These are phyloP conservation scores for Colletotrichum higginsianum DNA, from an alignment of 2,329 filamentous ascomycete genomes.

Conservation along the genomic window DNA sequence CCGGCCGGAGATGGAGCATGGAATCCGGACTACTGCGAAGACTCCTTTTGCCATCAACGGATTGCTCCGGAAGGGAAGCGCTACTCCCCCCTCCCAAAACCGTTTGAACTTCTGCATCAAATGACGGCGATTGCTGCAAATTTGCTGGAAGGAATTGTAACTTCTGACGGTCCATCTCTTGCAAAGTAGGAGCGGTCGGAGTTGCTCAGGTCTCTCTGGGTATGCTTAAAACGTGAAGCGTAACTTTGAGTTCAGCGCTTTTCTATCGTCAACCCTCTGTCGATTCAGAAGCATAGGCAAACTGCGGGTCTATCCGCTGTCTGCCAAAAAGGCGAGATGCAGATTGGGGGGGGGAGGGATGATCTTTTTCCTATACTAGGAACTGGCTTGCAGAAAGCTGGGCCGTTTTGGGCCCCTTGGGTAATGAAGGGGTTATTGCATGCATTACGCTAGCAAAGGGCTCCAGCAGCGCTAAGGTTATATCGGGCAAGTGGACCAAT, in stretches of 20 bases:
- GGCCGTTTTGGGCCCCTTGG: not conserved
- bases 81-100: too few species aligned
- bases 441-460: slow-evolving; percentile 14
- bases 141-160: too few species aligned
- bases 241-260: not conserved
- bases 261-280: not conserved
- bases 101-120: too few species aligned
- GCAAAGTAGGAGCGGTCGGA: too few species aligned
- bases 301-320: not conserved
- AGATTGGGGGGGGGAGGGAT: not conserved
- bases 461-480: not conserved
- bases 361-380: not conserved
- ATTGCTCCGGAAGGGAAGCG: not conserved
- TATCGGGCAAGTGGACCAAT: not conserved
- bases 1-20: too few species aligned
- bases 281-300: not conserved
- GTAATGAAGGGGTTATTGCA: slow-evolving; percentile 14
- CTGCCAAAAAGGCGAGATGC: not conserved
- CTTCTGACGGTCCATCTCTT: too few species aligned
- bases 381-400: not conserved
- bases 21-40: too few species aligned
- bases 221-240: not conserved
- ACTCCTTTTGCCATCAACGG: not conserved
- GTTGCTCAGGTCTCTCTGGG: too few species aligned
- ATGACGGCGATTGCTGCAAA: not conserved